phyloP scores from a whole-genome alignment of 495 filamentous ascomycete species.

The Cercophora scortea region DNA sequence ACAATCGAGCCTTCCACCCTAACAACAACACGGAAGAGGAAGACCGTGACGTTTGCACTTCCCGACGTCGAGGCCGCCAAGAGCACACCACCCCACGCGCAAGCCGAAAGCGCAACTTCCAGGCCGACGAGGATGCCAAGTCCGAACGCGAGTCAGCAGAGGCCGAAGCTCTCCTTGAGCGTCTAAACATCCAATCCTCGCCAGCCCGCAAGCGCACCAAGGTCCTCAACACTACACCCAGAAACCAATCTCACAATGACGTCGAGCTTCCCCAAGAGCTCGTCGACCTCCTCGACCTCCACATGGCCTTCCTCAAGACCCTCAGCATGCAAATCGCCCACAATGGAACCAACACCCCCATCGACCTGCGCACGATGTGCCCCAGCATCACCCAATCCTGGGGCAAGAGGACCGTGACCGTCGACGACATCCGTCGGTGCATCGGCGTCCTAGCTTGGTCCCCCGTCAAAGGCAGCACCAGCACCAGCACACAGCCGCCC shows the following conservation, averaged over 20 bases:
- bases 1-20: conserved; percentile 2
- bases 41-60: conserved; percentile 20
- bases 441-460: conserved; percentile 42
- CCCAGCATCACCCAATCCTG: conserved; percentile 50
- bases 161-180: conserved; percentile 29
- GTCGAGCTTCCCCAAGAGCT: conserved; percentile 44
- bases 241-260: conserved; percentile 21
- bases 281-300: conserved; percentile 46
- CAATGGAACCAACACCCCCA: conserved; percentile 52
- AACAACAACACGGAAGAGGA: conserved; percentile 12
- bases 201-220: conserved; percentile 23
- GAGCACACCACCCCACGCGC: neutral
- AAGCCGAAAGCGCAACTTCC: conserved; percentile 15
- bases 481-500: conserved; percentile 14
- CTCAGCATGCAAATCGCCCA: conserved; percentile 55
- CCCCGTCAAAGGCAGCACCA: conserved; percentile 9
- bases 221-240: conserved; percentile 15
- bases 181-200: conserved; percentile 31
- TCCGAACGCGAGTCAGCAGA: conserved; percentile 3
- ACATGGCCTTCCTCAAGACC: conserved; percentile 50
- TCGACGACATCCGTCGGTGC: conserved; percentile 51
- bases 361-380: conserved; percentile 48
- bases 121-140: conserved; percentile 7
- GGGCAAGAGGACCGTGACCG: conserved; percentile 50
- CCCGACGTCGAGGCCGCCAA: conserved; percentile 5